Conservation (phyloP, 345 rosid species). For the Kandelia obovata region DNA sequence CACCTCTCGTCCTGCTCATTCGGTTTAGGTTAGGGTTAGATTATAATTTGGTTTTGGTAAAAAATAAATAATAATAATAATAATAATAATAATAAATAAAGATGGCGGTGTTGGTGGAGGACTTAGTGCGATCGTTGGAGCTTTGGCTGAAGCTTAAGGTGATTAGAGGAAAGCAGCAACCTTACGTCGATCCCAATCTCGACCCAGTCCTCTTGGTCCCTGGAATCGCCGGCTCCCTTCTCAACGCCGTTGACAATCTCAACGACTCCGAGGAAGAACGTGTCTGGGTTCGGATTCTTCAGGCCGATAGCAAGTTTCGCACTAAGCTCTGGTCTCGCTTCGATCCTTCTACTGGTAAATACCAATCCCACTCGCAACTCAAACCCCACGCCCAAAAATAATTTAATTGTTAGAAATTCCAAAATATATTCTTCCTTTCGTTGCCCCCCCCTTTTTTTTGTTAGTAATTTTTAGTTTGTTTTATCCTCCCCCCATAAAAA, state of each 20-base stretch:
- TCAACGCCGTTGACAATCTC: constrained; percentile 63
- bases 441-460: background rate
- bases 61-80: background rate
- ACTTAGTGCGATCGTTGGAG: constrained; percentile 70
- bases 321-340: constrained; percentile 93
- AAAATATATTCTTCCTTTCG: background rate
- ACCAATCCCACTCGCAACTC: no score
- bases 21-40: background rate
- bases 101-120: constrained; percentile 68
- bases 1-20: no score
- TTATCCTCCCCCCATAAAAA: background rate
- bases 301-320: constrained; percentile 68
- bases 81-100: background rate
- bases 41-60: background rate
- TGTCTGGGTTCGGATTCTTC: constrained; percentile 86
- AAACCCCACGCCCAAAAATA: background rate
- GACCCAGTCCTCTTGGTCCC: constrained; percentile 93
- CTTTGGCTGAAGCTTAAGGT: constrained; percentile 57
- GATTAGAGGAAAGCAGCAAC: constrained; percentile 45
- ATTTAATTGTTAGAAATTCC: background rate
- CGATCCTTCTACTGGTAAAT: constrained; percentile 73
- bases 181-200: constrained; percentile 68
- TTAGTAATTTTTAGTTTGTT: background rate
- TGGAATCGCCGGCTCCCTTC: constrained; percentile 83
- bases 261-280: constrained; percentile 52